Percentiles rank a stretch among this genome's conserved stretches.
These are phyloP conservation scores for Straminergon stramineum DNA, from an alignment of 225 moss, liverwort and hornwort species.

Conservation along the genomic window DNA sequence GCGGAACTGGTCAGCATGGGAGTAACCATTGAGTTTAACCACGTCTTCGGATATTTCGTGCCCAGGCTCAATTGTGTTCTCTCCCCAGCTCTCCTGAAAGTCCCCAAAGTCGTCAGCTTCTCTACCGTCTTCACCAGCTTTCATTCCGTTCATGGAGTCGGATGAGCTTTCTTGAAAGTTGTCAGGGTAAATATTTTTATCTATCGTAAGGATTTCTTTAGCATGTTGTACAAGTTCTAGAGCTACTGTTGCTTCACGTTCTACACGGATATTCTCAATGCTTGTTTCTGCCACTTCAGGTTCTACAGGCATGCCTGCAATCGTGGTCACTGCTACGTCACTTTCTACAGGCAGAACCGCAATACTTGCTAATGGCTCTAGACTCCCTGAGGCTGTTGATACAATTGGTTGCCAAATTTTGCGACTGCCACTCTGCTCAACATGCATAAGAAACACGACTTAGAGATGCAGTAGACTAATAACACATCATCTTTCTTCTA, in stretches of 20 bases:
- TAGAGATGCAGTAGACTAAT: background rate
- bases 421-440: constrained; percentile 21
- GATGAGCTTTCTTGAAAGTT: background rate
- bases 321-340: background rate
- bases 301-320: background rate
- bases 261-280: background rate
- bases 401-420: constrained; percentile 12
- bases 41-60: background rate
- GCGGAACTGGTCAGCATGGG: constrained; percentile 2
- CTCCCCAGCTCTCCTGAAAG: constrained; percentile 23
- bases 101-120: constrained; percentile 10
- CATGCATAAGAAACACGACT: background rate
- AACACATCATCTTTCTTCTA: background rate
- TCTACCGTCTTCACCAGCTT: background rate
- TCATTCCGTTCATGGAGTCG: background rate
- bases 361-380: constrained; percentile 3
- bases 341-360: background rate
- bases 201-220: background rate
- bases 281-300: background rate
- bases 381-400: background rate
- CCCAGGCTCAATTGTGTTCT: background rate
- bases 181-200: background rate
- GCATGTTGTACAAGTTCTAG: background rate
- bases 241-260: background rate
- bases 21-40: background rate